These are phyloP conservation scores for Cynanchum wilfordii DNA, from an alignment of 257 asterid species.

Conservation along the genomic window DNA sequence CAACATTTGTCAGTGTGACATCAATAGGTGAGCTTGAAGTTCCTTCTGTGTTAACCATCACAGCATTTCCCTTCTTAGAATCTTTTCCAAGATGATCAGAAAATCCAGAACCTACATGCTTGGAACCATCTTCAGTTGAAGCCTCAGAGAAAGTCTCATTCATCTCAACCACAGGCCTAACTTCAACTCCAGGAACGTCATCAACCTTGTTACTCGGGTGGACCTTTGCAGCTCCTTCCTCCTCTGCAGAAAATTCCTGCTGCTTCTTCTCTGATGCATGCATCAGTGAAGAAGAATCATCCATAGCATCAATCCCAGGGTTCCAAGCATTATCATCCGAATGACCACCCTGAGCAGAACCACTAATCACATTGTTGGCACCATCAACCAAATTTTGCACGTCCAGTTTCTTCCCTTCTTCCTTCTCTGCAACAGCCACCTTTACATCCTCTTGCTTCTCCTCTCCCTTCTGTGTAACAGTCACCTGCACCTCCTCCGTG, in stretches of 20 bases:
- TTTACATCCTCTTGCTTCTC: slow-evolving; percentile 4
- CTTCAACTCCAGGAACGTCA: slow-evolving; percentile 3
- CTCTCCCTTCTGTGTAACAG: not conserved
- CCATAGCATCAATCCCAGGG: slow-evolving; percentile 32
- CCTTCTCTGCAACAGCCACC: not conserved
- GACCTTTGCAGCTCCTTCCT: slow-evolving; percentile 13
- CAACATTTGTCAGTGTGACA: slow-evolving; percentile 12
- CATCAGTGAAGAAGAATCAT: slow-evolving; percentile 18
- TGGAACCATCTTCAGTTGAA: slow-evolving; percentile 22
- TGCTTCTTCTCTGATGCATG: slow-evolving; percentile 7
- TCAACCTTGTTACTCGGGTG: not conserved
- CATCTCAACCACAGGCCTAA: slow-evolving; percentile 19
- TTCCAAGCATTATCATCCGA: slow-evolving; percentile 33
- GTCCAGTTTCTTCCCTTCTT: slow-evolving; percentile 2
- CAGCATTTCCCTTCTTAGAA: slow-evolving; percentile 22
- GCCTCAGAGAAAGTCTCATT: slow-evolving; percentile 11
- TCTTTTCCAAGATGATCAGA: slow-evolving; percentile 26
- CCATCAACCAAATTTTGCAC: slow-evolving; percentile 22
- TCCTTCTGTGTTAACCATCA: slow-evolving; percentile 19
- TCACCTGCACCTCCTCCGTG: slow-evolving; percentile 23
- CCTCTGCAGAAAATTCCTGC: slow-evolving; percentile 17
- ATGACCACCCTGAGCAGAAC: slow-evolving; percentile 22
- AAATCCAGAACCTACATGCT: slow-evolving; percentile 16
- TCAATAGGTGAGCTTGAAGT: slow-evolving; percentile 14
- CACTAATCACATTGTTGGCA: slow-evolving; percentile 18